Percentiles rank a stretch among this genome's conserved stretches.
Evolutionary conservation across 331 rosid species (phyloP).

Genomic region (Quercus phellos): DNA sequence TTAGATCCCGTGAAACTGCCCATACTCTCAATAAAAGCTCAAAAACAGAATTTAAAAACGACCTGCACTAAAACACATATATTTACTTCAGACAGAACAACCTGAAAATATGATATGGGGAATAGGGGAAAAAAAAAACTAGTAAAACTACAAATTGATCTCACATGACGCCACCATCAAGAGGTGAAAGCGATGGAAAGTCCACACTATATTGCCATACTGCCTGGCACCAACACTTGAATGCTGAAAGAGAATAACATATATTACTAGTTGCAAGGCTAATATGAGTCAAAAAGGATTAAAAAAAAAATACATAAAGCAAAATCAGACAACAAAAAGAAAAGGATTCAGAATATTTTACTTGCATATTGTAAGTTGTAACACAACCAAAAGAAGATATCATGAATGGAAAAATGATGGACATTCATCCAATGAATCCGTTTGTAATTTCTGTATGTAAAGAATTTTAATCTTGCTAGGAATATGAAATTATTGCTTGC

Average conservation of each 20-base stretch:
- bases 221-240: constrained; percentile 99
- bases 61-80: constrained; percentile 59
- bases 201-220: constrained; percentile 75
- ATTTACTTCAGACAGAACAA: constrained; percentile 34
- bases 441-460: neutral
- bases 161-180: constrained; percentile 87
- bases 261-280: neutral
- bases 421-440: neutral
- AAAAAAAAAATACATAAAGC: neutral
- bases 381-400: neutral
- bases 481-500: neutral
- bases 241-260: constrained; percentile 59
- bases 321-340: neutral
- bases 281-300: neutral
- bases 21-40: constrained; percentile 93
- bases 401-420: neutral
- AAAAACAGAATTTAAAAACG: constrained; percentile 91
- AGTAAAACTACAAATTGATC: constrained; percentile 34
- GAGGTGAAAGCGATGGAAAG: constrained; percentile 60
- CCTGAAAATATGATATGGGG: constrained; percentile 1
- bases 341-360: neutral
- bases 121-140: constrained; percentile 16
- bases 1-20: constrained; percentile 90
- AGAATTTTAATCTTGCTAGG: neutral
- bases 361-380: neutral